Evolutionary conservation across 768 basidiomycete genomes (phyloP).

Genomic region (Serendipita sp.): DNA sequence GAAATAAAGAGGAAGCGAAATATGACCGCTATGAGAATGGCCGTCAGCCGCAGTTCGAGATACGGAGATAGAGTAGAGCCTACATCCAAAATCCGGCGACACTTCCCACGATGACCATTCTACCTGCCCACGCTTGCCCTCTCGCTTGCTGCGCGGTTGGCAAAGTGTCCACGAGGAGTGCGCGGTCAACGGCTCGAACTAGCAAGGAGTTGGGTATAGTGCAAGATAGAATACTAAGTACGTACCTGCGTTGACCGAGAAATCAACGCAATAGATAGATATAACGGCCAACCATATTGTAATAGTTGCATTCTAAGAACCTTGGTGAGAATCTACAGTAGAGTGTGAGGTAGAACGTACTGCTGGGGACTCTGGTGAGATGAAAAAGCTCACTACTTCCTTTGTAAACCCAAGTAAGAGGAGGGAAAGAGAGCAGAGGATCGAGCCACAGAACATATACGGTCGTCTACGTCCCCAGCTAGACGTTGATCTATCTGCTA

Average conservation of each 20-base stretch:
- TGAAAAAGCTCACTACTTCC: conserved; percentile 38
- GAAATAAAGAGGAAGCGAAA: conserved; percentile 51
- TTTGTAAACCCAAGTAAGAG: conserved; percentile 72
- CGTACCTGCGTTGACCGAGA: conserved; percentile 39
- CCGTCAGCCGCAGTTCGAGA: not conserved
- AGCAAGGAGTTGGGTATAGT: conserved; percentile 11
- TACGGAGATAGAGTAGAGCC: conserved; percentile 17
- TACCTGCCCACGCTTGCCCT: conserved; percentile 89
- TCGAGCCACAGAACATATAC: conserved; percentile 59
- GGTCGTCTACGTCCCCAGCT: conserved; percentile 73
- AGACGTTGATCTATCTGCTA: conserved; percentile 74
- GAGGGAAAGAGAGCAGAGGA: conserved; percentile 53
- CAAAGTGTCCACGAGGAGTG: conserved; percentile 73
- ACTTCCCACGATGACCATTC: conserved; percentile 79
- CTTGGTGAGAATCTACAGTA: conserved; percentile 15
- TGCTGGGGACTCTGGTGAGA: conserved; percentile 18
- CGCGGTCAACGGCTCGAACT: conserved; percentile 85
- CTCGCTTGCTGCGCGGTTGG: conserved; percentile 57
- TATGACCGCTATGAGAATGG: conserved; percentile 43
- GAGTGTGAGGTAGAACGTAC: conserved; percentile 15
- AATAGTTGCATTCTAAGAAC: conserved; percentile 38
- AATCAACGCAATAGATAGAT: conserved; percentile 53
- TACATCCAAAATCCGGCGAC: conserved; percentile 80
- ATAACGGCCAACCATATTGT: conserved; percentile 65
- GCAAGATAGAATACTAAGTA: conserved; percentile 10